Conservation (phyloP, 139 green algal species). For the Coelastrella sp. region DNA sequence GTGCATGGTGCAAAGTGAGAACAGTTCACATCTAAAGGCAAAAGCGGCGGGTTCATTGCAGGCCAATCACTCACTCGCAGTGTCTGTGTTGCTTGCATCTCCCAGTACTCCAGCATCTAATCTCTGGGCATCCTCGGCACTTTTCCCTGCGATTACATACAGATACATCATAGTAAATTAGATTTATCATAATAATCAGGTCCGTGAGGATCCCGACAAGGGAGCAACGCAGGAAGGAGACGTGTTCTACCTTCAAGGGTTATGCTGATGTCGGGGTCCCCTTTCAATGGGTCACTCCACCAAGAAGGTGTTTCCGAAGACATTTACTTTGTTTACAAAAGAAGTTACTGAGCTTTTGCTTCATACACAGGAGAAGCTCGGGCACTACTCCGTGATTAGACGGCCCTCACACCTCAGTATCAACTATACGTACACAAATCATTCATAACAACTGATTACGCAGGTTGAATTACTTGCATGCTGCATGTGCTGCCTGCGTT, state of each 20-base stretch:
- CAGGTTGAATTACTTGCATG: not conserved
- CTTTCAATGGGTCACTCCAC: constrained; percentile 15
- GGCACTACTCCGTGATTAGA: not conserved
- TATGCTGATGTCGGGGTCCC: not conserved
- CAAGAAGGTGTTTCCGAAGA: constrained; percentile 5
- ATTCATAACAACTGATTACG: not conserved
- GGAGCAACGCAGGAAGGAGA: not conserved
- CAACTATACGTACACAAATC: not conserved
- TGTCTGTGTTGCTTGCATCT: constrained; percentile 14
- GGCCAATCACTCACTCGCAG: not conserved
- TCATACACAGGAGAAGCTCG: not conserved
- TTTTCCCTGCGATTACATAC: not conserved
- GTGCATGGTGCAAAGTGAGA: not conserved
- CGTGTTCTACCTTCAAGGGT: not conserved
- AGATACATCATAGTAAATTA: not conserved
- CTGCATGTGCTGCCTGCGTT: not conserved
- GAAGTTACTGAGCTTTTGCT: not conserved
- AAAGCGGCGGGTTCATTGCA: not conserved
- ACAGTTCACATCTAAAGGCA: not conserved
- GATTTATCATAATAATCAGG: not conserved
- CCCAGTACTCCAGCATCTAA: not conserved
- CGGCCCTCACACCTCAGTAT: not conserved
- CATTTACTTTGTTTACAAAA: not conserved
- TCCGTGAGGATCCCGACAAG: not conserved
- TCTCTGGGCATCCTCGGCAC: not conserved